Conservation (phyloP, 495 filamentous ascomycete genomes). For the Penicillium fimorum region DNA sequence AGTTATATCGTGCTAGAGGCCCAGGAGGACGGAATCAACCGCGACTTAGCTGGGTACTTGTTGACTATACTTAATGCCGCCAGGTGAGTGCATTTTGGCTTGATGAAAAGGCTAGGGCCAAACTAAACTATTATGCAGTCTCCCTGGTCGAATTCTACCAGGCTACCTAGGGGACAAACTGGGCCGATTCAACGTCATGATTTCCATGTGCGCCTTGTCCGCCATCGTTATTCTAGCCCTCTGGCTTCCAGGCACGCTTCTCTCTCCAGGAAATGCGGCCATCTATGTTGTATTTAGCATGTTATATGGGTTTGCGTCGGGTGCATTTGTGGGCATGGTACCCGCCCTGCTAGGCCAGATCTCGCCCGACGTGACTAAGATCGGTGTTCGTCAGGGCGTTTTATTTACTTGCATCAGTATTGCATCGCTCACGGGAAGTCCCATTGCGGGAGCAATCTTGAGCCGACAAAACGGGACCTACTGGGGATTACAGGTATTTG, state of each 20-base stretch:
- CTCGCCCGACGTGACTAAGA: slow-evolving; percentile 22
- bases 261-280: slow-evolving; percentile 14
- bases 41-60: slow-evolving; percentile 13
- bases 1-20: slow-evolving; percentile 18
- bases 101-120: background rate
- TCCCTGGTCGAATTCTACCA: slow-evolving; percentile 57
- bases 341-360: slow-evolving; percentile 30
- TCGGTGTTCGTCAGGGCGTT: slow-evolving; percentile 21
- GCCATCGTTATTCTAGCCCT: slow-evolving; percentile 27
- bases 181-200: slow-evolving; percentile 23
- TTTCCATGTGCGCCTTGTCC: slow-evolving; percentile 24
- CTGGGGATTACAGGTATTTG: slow-evolving; percentile 16
- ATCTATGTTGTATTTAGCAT: slow-evolving; percentile 28
- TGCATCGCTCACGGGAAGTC: slow-evolving; percentile 53
- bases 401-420: slow-evolving; percentile 43
- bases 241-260: slow-evolving; percentile 25
- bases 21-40: slow-evolving; percentile 12
- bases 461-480: slow-evolving; percentile 11
- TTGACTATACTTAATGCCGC: slow-evolving; percentile 17
- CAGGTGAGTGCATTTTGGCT: slow-evolving; percentile 6
- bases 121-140: slow-evolving; percentile 1
- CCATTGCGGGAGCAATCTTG: slow-evolving; percentile 56
- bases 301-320: slow-evolving; percentile 32
- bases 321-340: slow-evolving; percentile 31
- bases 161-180: slow-evolving; percentile 49